Base-by-base conservation (phyloP, 1,284 basidiomycete species). In the Ustilago curta region DNA sequence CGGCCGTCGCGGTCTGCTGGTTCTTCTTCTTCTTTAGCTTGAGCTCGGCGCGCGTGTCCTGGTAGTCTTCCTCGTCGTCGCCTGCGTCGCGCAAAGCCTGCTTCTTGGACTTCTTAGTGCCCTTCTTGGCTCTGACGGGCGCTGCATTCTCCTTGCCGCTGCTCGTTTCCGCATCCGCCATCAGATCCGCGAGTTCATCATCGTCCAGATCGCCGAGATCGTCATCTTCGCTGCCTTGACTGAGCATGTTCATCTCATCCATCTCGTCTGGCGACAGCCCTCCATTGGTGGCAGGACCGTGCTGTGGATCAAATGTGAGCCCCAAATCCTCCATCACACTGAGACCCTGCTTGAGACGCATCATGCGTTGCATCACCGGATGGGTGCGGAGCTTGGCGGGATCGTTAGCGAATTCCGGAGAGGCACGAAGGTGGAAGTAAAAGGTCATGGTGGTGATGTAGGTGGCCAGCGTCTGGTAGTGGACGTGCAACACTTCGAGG, bases 401-500 rank as follows among this genome's bases (percentile, higher is more conserved):
- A 14, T 79, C 63, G 18, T 53, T 48, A 14, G 68, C 68, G 60
- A 77, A 77, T 25, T 64, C 65, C 19, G 89, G 87, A 55, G 89
- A 89, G 12, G 70, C 65, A 16, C 93, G 90, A 27, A 99, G 88
- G 84, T 95, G 91, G 54, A 99, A 88, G 87, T 97, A 98, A 87
- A 95, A 98, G 0, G 95, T 92, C 48, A 98, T 90, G 1, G 91
- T 92, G 1, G 94, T 93, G 9, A 92, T 89, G 84, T 99, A 99
- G 9, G 95, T 93, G 47, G 96, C 86, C 2, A 97, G 88, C 1
- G 93, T 90, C 87, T 97, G 74, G 44, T 77, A 62, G 53, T 72
- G 71, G 23, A 74, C 78, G 54, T 82, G 76, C 65, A 73, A 58
- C 50, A 76, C 58, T 55, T 76, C 59, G 23, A 73, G 86, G 58